Percentiles rank a stretch among this genome's conserved stretches.
These are phyloP conservation scores for Fusarium udum DNA, from an alignment of 2,329 filamentous ascomycete genomes.

Conservation along the genomic window DNA sequence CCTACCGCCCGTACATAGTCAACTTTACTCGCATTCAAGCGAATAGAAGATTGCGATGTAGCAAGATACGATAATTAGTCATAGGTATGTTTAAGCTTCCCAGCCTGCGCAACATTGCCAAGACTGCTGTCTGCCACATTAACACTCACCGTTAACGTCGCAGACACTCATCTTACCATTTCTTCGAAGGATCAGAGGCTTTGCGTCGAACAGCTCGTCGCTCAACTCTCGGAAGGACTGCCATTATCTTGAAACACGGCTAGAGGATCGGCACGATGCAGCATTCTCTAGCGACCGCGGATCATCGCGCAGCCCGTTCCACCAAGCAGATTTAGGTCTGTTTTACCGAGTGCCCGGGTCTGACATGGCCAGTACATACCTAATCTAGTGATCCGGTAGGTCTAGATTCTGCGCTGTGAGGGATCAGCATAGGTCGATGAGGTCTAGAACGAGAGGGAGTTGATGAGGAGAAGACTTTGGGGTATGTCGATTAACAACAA, in stretches of 20 bases:
- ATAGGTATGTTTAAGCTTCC: background rate
- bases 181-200: rapidly evolving
- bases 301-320: background rate
- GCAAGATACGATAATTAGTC: rapidly evolving
- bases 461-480: background rate
- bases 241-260: background rate
- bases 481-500: background rate
- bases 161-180: background rate
- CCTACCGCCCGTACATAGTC: rapidly evolving
- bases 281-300: background rate
- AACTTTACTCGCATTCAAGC: rapidly evolving
- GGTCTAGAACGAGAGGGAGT: background rate
- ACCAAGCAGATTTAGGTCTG: background rate
- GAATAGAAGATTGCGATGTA: rapidly evolving
- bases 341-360: background rate
- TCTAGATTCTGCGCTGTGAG: background rate
- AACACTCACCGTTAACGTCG: no score
- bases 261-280: background rate
- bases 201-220: rapidly evolving
- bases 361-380: background rate
- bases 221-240: background rate
- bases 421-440: background rate
- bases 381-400: background rate
- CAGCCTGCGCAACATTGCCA: rapidly evolving
- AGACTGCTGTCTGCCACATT: background rate